These are phyloP conservation scores for Tulasnella sp. DNA, from an alignment of 768 basidiomycete genomes.

Conservation along the genomic window DNA sequence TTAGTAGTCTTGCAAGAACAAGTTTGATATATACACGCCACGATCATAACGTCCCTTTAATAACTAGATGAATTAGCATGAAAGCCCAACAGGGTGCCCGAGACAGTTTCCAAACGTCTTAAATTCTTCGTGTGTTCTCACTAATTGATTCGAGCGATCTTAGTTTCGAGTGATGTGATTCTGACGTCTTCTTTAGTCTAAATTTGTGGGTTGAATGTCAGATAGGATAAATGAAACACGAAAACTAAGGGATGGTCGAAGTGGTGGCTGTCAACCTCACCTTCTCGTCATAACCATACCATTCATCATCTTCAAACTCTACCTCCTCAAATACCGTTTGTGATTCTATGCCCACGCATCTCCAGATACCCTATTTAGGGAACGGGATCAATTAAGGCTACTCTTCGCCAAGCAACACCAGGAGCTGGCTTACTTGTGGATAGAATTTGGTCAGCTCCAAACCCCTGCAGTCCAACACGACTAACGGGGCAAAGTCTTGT, in stretches of 20 bases:
- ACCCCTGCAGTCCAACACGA: conserved; percentile 74
- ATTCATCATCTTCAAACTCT: conserved; percentile 54
- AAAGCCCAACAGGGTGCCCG: no score
- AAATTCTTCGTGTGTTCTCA: no score
- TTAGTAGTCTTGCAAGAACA: no score
- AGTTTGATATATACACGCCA: no score
- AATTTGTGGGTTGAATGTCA: conserved; percentile 7
- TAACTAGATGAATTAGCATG: no score
- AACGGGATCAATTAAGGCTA: background rate
- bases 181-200: conserved; percentile 54
- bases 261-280: no score
- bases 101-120: no score
- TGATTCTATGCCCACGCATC: conserved; percentile 48
- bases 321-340: conserved; percentile 50
- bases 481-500: conserved; percentile 48
- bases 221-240: background rate
- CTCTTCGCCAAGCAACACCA: background rate
- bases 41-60: no score
- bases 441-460: conserved; percentile 73
- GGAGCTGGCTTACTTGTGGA: conserved; percentile 39
- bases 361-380: conserved; percentile 55
- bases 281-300: conserved; percentile 90
- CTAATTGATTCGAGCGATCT: conserved; percentile 37
- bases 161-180: conserved; percentile 51
- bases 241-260: background rate